These are phyloP conservation scores for Articulospora tetracladia DNA, from an alignment of 495 filamentous ascomycete species.

Conservation along the genomic window DNA sequence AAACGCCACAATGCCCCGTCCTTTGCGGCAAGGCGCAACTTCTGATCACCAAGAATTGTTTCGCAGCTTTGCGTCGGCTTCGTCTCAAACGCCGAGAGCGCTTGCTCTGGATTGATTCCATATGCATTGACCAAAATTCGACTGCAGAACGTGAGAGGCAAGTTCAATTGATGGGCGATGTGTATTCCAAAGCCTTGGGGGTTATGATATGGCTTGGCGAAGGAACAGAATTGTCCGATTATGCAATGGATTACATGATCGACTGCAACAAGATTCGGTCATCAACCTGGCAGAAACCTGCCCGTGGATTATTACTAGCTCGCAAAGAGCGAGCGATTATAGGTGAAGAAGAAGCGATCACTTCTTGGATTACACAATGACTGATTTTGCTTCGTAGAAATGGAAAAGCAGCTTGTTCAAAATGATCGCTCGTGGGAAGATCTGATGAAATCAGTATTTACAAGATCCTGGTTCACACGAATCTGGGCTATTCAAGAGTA, in stretches of 20 bases:
- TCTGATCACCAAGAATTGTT: not conserved
- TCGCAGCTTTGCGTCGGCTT: not conserved
- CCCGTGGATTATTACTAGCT: not conserved
- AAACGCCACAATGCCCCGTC: not conserved
- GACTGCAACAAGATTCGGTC: not conserved
- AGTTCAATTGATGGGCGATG: conserved; percentile 14
- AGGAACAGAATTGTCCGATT: not conserved
- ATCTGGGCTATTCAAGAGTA: conserved; percentile 23
- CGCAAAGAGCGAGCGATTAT: not conserved
- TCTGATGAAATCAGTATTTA: not conserved
- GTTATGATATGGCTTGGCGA: conserved; percentile 22
- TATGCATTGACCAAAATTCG: conserved; percentile 1
- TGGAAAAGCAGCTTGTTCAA: not conserved
- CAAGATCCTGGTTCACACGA: conserved; percentile 14
- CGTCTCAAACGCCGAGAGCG: not conserved
- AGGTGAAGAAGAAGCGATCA: not conserved
- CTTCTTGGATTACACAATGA: not conserved
- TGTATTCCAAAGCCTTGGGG: conserved; percentile 10
- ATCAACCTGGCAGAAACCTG: not conserved
- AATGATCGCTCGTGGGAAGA: not conserved
- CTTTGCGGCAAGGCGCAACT: not conserved
- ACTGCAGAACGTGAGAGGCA: conserved; percentile 10
- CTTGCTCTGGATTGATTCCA: not conserved
- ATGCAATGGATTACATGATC: not conserved
- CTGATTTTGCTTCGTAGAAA: not conserved